A percentile compares a stretch with the other conserved stretches of the same genome.
Evolutionary conservation across 225 moss, liverwort and hornwort species (phyloP).

Genomic region (Sphagnum contortum): DNA sequence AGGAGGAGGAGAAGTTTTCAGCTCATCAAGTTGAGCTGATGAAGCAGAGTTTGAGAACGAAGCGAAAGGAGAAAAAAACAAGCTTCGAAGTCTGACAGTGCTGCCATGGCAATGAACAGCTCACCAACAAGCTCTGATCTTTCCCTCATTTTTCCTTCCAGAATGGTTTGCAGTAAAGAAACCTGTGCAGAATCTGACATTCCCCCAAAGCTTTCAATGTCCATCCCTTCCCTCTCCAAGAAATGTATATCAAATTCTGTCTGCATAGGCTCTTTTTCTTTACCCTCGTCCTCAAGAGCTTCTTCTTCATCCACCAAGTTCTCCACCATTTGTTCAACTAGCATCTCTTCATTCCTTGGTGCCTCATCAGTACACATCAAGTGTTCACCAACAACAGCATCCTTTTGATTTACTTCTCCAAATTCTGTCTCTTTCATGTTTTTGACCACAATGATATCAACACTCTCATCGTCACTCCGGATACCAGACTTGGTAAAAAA

Average conservation of each 20-base stretch:
- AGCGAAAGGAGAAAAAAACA: constrained; percentile 46
- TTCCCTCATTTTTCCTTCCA: constrained; percentile 34
- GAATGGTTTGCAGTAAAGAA: constrained; percentile 23
- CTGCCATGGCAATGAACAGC: constrained; percentile 72
- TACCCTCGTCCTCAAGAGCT: constrained; percentile 15
- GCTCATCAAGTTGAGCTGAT: constrained; percentile 3
- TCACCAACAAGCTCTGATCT: constrained; percentile 64
- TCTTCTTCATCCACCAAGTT: constrained; percentile 16
- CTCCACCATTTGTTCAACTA: constrained; percentile 5
- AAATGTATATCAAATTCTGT: constrained; percentile 3
- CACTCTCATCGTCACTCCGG: neutral
- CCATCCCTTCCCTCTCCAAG: neutral
- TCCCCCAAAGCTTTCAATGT: constrained; percentile 1
- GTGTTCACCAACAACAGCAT: neutral
- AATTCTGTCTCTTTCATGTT: constrained; percentile 2
- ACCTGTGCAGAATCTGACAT: constrained; percentile 16
- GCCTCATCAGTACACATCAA: neutral
- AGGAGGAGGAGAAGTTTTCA: constrained; percentile 26
- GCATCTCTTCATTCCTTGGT: too few relatives aligned
- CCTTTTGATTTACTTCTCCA: constrained; percentile 12
- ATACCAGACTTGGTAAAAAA: constrained; percentile 36
- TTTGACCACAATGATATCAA: too few relatives aligned
- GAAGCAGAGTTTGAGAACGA: constrained; percentile 2
- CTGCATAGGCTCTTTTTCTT: constrained; percentile 12
- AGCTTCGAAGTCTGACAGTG: constrained; percentile 49